Conservation (phyloP, 352 stramenopile species). For the Phytophthora multivora region DNA sequence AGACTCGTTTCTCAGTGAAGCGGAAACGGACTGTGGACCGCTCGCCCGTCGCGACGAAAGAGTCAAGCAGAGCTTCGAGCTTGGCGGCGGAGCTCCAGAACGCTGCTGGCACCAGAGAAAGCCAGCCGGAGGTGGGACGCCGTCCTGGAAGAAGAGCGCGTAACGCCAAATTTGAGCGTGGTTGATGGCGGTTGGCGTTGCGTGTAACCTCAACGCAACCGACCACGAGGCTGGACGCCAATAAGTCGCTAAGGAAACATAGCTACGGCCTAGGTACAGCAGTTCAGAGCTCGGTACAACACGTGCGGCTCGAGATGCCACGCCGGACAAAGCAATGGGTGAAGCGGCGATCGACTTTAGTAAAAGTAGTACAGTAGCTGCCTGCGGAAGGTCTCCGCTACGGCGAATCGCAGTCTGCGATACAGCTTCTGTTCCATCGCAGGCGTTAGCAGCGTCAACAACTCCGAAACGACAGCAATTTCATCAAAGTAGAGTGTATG, state of each 20-base stretch:
- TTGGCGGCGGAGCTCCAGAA: constrained; percentile 18
- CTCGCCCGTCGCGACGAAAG: constrained; percentile 15
- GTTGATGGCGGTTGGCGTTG: background rate
- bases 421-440: constrained; percentile 9
- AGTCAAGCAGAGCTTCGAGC: constrained; percentile 17
- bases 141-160: constrained; percentile 18
- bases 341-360: constrained; percentile 1
- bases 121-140: constrained; percentile 29
- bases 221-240: constrained; percentile 10
- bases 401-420: no score
- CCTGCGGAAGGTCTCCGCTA: constrained; percentile 7
- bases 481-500: no score
- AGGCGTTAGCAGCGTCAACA: constrained; percentile 3
- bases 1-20: constrained; percentile 12
- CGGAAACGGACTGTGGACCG: constrained; percentile 19
- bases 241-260: constrained; percentile 17
- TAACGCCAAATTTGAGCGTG: constrained; percentile 33
- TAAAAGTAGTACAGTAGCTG: background rate
- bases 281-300: constrained; percentile 5
- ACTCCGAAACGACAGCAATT: background rate
- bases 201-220: constrained; percentile 32
- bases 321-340: background rate
- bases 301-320: constrained; percentile 6
- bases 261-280: constrained; percentile 9
- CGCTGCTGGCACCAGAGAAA: constrained; percentile 34